Percentiles rank a stretch among this genome's conserved stretches.
phyloP scores from a whole-genome alignment of 2,329 filamentous ascomycete genomes.

The Talaromyces amestolkiae region DNA sequence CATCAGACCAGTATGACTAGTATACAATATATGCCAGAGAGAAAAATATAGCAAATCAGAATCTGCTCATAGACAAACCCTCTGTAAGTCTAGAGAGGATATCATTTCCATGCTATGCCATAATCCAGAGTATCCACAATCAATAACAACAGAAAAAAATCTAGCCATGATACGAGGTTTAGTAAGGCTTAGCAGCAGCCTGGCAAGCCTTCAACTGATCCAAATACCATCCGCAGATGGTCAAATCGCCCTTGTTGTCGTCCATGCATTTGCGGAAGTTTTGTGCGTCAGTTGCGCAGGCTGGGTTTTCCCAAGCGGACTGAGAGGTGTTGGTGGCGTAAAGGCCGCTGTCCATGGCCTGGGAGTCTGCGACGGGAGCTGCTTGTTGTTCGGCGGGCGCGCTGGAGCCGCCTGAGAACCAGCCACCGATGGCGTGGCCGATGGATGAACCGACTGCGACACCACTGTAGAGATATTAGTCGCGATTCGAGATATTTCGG shows the following conservation, averaged over 20 bases:
- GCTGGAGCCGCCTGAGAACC: constrained; percentile 71
- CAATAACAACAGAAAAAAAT: background rate
- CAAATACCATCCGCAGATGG: constrained; percentile 96
- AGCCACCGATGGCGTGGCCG: constrained; percentile 87
- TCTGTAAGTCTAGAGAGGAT: constrained; percentile 13
- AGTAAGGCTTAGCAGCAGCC: constrained; percentile 70
- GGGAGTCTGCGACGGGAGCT: constrained; percentile 54
- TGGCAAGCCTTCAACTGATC: constrained; percentile 95
- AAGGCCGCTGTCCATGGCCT: constrained; percentile 50
- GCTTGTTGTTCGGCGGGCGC: constrained; percentile 50
- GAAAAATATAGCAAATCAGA: constrained; percentile 6
- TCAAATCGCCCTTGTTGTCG: constrained; percentile 88
- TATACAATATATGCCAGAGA: constrained; percentile 12
- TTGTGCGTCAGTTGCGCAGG: constrained; percentile 76
- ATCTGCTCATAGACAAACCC: constrained; percentile 14
- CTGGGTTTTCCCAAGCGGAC: constrained; percentile 50
- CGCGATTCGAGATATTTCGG: background rate
- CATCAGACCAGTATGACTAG: constrained; percentile 14
- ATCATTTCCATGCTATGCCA: constrained; percentile 17
- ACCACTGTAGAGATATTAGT: constrained; percentile 60
- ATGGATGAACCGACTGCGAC: constrained; percentile 94
- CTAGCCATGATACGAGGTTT: background rate
- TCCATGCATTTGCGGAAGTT: constrained; percentile 96
- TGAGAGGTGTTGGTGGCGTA: constrained; percentile 36
- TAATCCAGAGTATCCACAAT: constrained; percentile 3